Percentiles rank a stretch among this genome's conserved stretches.
phyloP scores from a whole-genome alignment of 371 early-diverging fungal species.

The Actinomortierella wolfii region DNA sequence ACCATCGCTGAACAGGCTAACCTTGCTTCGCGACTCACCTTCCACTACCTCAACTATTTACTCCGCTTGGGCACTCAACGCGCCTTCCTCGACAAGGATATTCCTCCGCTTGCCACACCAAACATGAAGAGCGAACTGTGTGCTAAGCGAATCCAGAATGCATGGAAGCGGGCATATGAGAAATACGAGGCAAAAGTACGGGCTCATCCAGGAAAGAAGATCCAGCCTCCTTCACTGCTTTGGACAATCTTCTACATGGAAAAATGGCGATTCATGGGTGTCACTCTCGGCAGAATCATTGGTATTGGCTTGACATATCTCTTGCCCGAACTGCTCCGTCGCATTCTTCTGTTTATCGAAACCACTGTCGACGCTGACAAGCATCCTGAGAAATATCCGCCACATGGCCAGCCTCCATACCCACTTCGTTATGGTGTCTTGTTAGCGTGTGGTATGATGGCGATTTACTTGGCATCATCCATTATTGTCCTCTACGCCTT shows the following conservation, averaged over 20 bases:
- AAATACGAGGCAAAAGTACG: too few species aligned
- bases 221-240: slow-evolving; percentile 11
- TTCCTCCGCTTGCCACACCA: too few species aligned
- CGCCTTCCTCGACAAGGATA: too few species aligned
- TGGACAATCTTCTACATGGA: slow-evolving; percentile 20
- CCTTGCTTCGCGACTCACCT: slow-evolving; percentile 26
- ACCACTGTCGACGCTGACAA: background rate
- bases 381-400: too few species aligned
- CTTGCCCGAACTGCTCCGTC: slow-evolving; percentile 22
- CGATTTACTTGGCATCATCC: slow-evolving; percentile 7
- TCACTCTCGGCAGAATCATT: slow-evolving; percentile 3
- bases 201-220: too few species aligned
- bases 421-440: slow-evolving; percentile 17
- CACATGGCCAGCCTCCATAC: slow-evolving; percentile 10
- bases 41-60: slow-evolving; percentile 9
- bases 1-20: slow-evolving; percentile 30
- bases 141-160: too few species aligned
- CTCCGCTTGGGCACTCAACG: too few species aligned
- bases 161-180: too few species aligned
- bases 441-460: slow-evolving; percentile 14
- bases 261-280: background rate
- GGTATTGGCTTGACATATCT: slow-evolving; percentile 12
- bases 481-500: background rate
- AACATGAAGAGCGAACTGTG: too few species aligned
- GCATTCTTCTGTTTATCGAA: slow-evolving; percentile 26